Evolutionary conservation across 176 grass and related monocot species (phyloP), one percentile per base, ranked within the genome.

Genomic region (Tuctoria greenei): DNA sequence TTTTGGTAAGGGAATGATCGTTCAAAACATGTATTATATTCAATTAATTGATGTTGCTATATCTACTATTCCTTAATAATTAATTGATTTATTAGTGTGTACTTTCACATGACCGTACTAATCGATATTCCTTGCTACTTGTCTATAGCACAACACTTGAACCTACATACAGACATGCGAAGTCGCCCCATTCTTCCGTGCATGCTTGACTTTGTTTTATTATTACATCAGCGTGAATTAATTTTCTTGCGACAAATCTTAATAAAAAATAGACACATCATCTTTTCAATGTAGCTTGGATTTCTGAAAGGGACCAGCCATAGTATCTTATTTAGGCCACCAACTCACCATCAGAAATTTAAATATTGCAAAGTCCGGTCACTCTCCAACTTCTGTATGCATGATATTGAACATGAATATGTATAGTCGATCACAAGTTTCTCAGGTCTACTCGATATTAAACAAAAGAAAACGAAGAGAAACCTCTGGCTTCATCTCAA

Each of bases 221-320:
- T 63, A 17, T 16, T 78, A 61, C 3, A 51, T 37, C 61, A 73
- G 12, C 50, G 36, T 50, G 79, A 73, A 78, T 16, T 34, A 78
- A 66, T n/a, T 78, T 72, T 40, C 7, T 65, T 78, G 17, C 14
- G 18, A 64, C 13, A 21, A 43, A n/a, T 37, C 67, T 36, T 43
- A 60, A 11, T 10, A 10, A 37, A 11, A 73, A 77, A 4, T 20
- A 28, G 1, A n/a, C 10, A 61, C 7, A 65, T 71, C 63, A 51
- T 73, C 52, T 74, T 83, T 83, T 79, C 61, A 79, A 28, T 63
- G 80, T 55, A 69, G 52, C 44, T 76, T 79, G 69, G 69, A 83
- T 78, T 82, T 87, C 52, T 73, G 85, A 79, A 52, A 83, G 43
- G 20, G 85, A 74, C 80, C 36, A 83, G 52, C 68, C 37, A 25